These are phyloP conservation scores for Aspergillus bombycis DNA, from an alignment of 2,329 filamentous ascomycete genomes.

Conservation along the genomic window DNA sequence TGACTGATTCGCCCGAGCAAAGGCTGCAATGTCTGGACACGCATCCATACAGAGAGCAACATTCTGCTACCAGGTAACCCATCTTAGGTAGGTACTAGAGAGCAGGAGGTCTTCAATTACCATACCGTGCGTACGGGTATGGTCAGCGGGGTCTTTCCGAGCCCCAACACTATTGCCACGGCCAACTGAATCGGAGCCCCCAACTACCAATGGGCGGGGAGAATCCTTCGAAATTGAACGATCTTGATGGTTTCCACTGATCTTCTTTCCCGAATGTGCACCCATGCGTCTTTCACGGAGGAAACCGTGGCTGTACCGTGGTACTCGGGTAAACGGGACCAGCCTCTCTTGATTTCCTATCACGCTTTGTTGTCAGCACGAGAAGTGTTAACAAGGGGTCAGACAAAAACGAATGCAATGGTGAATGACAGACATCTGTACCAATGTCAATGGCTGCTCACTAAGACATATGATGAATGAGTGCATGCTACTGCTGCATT, in stretches of 20 bases:
- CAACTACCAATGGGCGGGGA: slow-evolving; percentile 15
- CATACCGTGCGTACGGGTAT: background rate
- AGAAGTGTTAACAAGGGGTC: background rate
- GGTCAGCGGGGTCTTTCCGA: slow-evolving; percentile 19
- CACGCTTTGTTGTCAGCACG: background rate
- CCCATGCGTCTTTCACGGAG: slow-evolving; percentile 25
- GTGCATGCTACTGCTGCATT: background rate
- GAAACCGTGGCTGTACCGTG: slow-evolving; percentile 24
- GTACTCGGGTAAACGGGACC: slow-evolving; percentile 11
- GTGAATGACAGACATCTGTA: background rate
- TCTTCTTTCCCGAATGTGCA: slow-evolving; percentile 26
- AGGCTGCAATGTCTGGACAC: background rate
- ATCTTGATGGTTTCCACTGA: slow-evolving; percentile 30
- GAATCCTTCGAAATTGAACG: slow-evolving; percentile 17
- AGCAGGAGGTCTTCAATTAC: slow-evolving; percentile 5
- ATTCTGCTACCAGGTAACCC: background rate
- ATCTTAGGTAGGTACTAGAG: background rate
- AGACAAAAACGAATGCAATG: background rate
- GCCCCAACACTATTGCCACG: slow-evolving; percentile 22
- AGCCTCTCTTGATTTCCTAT: background rate
- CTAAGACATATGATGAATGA: slow-evolving; percentile 3
- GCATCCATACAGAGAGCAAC: background rate
- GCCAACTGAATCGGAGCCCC: slow-evolving; percentile 12
- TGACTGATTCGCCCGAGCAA: background rate
- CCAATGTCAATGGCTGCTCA: background rate